Percentiles rank a stretch among this genome's conserved stretches.
Evolutionary conservation across 1,284 basidiomycete species (phyloP).

Genomic region (Cystobasidium sp.): DNA sequence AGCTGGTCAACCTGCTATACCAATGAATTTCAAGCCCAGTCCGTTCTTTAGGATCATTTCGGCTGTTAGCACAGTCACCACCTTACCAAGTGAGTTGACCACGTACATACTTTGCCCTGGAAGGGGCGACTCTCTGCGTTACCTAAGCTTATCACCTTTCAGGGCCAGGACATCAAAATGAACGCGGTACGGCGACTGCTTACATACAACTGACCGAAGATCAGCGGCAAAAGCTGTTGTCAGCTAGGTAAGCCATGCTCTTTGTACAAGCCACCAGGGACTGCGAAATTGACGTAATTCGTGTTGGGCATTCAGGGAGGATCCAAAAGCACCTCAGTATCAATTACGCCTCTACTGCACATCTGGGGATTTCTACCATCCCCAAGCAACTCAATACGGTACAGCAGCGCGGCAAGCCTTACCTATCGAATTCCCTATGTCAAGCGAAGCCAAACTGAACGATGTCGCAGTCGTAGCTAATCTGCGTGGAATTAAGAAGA

Average conservation of each 20-base stretch:
- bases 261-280: not conserved
- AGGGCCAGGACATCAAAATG: conserved; percentile 73
- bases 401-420: conserved; percentile 52
- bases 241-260: conserved; percentile 44
- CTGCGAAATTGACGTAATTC: not conserved
- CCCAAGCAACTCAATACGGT: conserved; percentile 60
- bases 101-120: not conserved
- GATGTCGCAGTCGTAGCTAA: conserved; percentile 71
- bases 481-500: conserved; percentile 91
- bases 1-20: conserved; percentile 35
- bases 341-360: conserved; percentile 91
- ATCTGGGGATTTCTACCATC: conserved; percentile 77
- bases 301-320: not conserved
- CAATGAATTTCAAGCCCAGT: conserved; percentile 76
- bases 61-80: conserved; percentile 66
- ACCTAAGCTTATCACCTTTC: conserved; percentile 61
- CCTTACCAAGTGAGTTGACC: conserved; percentile 69
- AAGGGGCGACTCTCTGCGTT: not conserved
- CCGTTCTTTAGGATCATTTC: conserved; percentile 76
- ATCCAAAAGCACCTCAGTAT: conserved; percentile 65
- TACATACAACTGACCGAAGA: conserved; percentile 69
- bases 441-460: conserved; percentile 88
- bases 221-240: conserved; percentile 65
- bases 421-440: conserved; percentile 87
- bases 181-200: conserved; percentile 65